These are phyloP conservation scores for Ascochyta clinopodiicola DNA, from an alignment of 2,329 filamentous ascomycete species.

Conservation along the genomic window DNA sequence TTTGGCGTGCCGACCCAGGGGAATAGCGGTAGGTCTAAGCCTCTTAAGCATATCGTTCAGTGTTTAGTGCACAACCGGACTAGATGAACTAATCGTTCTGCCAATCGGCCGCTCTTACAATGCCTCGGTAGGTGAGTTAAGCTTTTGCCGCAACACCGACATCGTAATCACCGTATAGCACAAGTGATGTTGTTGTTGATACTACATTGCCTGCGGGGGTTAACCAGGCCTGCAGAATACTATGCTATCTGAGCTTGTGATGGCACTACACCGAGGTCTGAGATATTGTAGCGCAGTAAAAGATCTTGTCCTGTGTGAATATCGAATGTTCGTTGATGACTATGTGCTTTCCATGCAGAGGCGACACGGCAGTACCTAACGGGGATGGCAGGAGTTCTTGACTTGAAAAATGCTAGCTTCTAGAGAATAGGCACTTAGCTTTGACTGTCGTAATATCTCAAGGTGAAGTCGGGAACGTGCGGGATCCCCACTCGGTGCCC, in stretches of 20 bases:
- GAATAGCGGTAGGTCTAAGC: slow-evolving; percentile 1
- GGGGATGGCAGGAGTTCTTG: neutral
- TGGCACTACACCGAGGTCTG: neutral
- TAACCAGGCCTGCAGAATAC: neutral
- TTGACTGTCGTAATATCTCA: too few species aligned
- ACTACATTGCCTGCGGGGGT: too few species aligned
- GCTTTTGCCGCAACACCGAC: neutral
- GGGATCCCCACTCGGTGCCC: neutral
- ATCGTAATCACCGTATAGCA: neutral
- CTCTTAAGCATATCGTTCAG: neutral
- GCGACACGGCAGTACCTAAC: neutral
- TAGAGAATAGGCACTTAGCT: too few species aligned
- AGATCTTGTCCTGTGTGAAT: neutral
- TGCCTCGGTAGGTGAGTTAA: slow-evolving; percentile 3
- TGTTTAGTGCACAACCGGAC: neutral
- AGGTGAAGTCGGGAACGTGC: neutral
- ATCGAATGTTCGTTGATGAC: too few species aligned
- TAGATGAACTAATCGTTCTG: neutral
- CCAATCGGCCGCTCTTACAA: neutral
- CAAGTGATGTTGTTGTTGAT: neutral
- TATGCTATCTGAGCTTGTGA: neutral
- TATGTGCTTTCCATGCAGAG: neutral
- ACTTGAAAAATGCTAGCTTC: too few species aligned
- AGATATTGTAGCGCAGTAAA: neutral
- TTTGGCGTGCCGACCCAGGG: neutral